These are phyloP conservation scores for Cymbidium sinense DNA, from an alignment of 106 monocot species.

Conservation along the genomic window DNA sequence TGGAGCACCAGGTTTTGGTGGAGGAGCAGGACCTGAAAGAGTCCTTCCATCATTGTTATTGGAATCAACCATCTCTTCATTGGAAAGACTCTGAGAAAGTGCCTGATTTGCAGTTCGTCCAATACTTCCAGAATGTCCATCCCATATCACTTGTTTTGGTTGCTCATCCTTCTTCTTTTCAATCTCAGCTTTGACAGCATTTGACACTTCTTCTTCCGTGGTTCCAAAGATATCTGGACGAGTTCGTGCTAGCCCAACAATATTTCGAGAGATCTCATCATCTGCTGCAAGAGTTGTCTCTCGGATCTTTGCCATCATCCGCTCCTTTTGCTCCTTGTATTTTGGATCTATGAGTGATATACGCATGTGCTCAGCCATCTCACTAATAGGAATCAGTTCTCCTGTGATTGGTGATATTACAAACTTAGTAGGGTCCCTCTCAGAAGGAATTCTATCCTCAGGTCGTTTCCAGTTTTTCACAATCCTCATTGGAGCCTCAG, in stretches of 20 bases:
- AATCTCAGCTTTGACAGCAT: constrained; percentile 96
- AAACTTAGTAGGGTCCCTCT: constrained; percentile 86
- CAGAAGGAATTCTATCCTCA: constrained; percentile 75
- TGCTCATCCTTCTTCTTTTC: constrained; percentile 99
- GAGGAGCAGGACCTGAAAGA: constrained; percentile 76
- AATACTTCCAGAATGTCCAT: constrained; percentile 94
- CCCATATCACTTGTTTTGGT: constrained; percentile 97
- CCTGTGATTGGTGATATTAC: constrained; percentile 95
- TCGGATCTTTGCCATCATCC: constrained; percentile 98
- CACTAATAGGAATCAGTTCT: constrained; percentile 89
- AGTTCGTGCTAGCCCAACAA: constrained; percentile 91
- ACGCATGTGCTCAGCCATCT: constrained; percentile 99
- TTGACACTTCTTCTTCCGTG: constrained; percentile 95
- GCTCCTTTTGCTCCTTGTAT: constrained; percentile 98
- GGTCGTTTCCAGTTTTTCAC: constrained; percentile 98
- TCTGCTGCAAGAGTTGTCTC: constrained; percentile 94
- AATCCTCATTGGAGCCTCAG: constrained; percentile 89
- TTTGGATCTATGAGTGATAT: constrained; percentile 98
- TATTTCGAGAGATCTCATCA: constrained; percentile 94
- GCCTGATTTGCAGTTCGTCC: constrained; percentile 94
- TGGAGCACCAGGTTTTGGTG: constrained; percentile 56
- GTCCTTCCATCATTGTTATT: constrained; percentile 29
- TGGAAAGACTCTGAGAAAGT: constrained; percentile 47
- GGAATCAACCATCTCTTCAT: constrained; percentile 48
- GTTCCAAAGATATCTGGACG: constrained; percentile 98